phyloP scores from a whole-genome alignment of 192 early-diverging fungal species.

The Ambispora gerdemannii region DNA sequence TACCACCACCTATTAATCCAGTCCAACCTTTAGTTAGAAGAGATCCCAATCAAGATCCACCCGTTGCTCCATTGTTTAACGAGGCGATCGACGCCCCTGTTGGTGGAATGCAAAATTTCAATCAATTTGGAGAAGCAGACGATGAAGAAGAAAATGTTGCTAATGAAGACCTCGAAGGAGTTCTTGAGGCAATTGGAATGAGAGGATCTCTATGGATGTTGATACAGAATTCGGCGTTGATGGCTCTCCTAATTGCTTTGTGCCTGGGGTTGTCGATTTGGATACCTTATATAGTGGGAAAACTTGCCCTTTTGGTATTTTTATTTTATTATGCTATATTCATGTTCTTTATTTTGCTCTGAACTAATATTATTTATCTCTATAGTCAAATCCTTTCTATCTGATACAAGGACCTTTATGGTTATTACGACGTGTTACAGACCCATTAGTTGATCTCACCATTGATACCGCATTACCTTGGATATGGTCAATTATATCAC shows the following conservation, averaged over 20 bases:
- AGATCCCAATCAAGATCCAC: neutral
- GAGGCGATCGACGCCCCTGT: constrained; percentile 26
- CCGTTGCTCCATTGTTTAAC: constrained; percentile 26
- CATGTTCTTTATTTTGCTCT: too few relatives aligned
- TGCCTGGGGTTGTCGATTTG: constrained; percentile 69
- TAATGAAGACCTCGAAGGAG: constrained; percentile 67
- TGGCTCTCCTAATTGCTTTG: constrained; percentile 67
- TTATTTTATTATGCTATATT: too few relatives aligned
- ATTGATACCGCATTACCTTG: constrained; percentile 53
- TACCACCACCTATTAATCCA: neutral
- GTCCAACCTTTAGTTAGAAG: neutral
- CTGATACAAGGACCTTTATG: constrained; percentile 50
- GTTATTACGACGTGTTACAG: constrained; percentile 61
- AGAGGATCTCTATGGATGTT: constrained; percentile 78
- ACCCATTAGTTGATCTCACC: constrained; percentile 69
- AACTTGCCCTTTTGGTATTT: constrained; percentile 45
- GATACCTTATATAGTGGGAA: constrained; percentile 71
- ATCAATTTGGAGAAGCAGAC: constrained; percentile 29
- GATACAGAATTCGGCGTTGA: constrained; percentile 77
- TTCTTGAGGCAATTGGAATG: constrained; percentile 91
- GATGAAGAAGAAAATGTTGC: constrained; percentile 51
- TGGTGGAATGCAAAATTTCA: neutral
- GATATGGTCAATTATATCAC: constrained; percentile 31
- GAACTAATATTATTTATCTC: too few relatives aligned
- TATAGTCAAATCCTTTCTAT: constrained; percentile 50